Percentiles rank a stretch among this genome's conserved stretches.
phyloP scores from a whole-genome alignment of 192 early-diverging fungal genomes.

The Globomyces pollinis-pini region DNA sequence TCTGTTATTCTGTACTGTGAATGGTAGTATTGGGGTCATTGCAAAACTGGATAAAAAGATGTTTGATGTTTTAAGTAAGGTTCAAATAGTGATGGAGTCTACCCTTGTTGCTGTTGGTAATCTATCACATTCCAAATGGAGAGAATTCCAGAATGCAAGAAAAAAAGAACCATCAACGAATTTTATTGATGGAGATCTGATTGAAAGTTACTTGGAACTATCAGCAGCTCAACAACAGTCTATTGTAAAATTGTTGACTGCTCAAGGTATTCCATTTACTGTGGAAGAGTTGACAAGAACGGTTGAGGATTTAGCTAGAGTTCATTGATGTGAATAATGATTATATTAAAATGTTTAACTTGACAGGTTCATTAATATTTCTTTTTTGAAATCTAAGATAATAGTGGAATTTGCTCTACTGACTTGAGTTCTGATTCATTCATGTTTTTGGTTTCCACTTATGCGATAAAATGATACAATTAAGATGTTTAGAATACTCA shows the following conservation, averaged over 20 bases:
- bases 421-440: too few species aligned
- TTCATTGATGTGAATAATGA: too few species aligned
- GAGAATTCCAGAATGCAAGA: conserved; percentile 12
- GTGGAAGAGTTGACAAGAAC: conserved; percentile 44
- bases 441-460: too few species aligned
- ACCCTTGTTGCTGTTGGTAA: not conserved
- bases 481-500: too few species aligned
- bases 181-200: conserved; percentile 85
- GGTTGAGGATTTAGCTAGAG: conserved; percentile 52
- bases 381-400: too few species aligned
- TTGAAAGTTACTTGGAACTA: conserved; percentile 78
- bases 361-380: too few species aligned
- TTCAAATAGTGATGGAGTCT: conserved; percentile 60
- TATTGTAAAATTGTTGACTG: conserved; percentile 5
- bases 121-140: not conserved
- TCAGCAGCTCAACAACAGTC: conserved; percentile 17
- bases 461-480: too few species aligned
- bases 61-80: conserved; percentile 44
- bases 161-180: conserved; percentile 45
- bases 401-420: too few species aligned
- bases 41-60: conserved; percentile 56
- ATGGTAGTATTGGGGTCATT: conserved; percentile 74
- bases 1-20: conserved; percentile 70
- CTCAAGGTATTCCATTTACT: not conserved
- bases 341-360: too few species aligned